These are phyloP conservation scores for Penicillium dipodomyicola DNA, from an alignment of 495 filamentous ascomycete species.

Conservation along the genomic window DNA sequence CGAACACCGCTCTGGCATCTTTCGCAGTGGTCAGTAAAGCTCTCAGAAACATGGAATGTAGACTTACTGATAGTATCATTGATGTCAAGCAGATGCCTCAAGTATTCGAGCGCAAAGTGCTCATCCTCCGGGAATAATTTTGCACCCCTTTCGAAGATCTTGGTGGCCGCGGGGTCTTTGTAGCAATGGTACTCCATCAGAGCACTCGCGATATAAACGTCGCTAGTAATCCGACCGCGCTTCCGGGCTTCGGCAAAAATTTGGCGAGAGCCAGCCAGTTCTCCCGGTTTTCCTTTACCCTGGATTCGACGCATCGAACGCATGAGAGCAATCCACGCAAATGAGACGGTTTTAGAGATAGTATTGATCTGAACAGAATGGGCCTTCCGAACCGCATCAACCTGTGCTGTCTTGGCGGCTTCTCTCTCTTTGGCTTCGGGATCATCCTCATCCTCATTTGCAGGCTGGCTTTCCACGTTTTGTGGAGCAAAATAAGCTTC, in stretches of 20 bases:
- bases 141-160: slow-evolving; percentile 92
- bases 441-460: slow-evolving; percentile 64
- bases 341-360: slow-evolving; percentile 76
- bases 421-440: slow-evolving; percentile 56
- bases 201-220: slow-evolving; percentile 89
- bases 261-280: slow-evolving; percentile 72
- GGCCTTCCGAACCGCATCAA: slow-evolving; percentile 67
- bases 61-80: slow-evolving; percentile 90
- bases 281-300: slow-evolving; percentile 76
- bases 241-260: slow-evolving; percentile 84
- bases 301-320: slow-evolving; percentile 91
- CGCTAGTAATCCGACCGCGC: slow-evolving; percentile 80
- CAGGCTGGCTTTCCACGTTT: slow-evolving; percentile 42
- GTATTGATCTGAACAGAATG: slow-evolving; percentile 67
- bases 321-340: slow-evolving; percentile 92
- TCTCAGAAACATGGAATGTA: background rate
- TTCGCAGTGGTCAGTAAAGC: slow-evolving; percentile 22
- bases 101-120: slow-evolving; percentile 84
- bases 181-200: slow-evolving; percentile 94
- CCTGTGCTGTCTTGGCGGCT: slow-evolving; percentile 58
- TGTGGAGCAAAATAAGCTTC: slow-evolving; percentile 54
- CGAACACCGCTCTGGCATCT: slow-evolving; percentile 94
- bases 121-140: slow-evolving; percentile 92
- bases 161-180: slow-evolving; percentile 83
- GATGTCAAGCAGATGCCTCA: slow-evolving; percentile 87